Conservation (phyloP, 106 monocot genomes). For the Dendrobium nobile region DNA sequence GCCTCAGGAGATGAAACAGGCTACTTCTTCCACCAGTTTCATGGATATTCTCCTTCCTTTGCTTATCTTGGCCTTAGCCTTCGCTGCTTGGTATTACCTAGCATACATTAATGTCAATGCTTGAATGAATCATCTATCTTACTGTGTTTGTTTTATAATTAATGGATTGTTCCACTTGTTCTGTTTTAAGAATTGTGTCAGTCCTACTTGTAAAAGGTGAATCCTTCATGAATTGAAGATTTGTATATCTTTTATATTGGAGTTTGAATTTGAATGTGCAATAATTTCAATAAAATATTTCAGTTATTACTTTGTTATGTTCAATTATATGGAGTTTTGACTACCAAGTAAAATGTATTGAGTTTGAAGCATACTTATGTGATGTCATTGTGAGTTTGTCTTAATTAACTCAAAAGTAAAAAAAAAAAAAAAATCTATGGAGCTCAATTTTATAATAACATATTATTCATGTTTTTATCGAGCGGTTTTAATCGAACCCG, state of each 20-base stretch:
- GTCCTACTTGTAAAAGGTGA: background rate
- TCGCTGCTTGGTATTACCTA: constrained; percentile 53
- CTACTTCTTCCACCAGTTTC: constrained; percentile 14
- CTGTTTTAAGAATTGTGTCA: background rate
- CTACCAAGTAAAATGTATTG: too few relatives aligned
- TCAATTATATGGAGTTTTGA: too few relatives aligned
- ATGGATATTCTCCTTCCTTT: constrained; percentile 31
- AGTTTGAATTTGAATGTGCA: background rate
- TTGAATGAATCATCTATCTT: background rate
- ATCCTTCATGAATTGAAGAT: background rate
- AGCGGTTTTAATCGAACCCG: too few relatives aligned
- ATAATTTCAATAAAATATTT: background rate
- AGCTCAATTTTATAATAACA: too few relatives aligned
- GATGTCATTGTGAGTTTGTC: too few relatives aligned
- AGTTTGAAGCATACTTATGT: too few relatives aligned
- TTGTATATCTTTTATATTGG: background rate
- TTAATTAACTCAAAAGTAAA: too few relatives aligned
- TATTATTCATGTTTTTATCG: too few relatives aligned
- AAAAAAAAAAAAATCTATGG: too few relatives aligned
- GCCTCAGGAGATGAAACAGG: background rate
- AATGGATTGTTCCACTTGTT: too few relatives aligned
- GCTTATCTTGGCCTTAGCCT: constrained; percentile 32
- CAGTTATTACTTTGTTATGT: too few relatives aligned
- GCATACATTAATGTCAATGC: constrained; percentile 24
- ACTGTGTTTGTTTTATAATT: background rate